These are phyloP conservation scores for Saturnispora bothae DNA, from an alignment of 805 yeast species.

Conservation along the genomic window DNA sequence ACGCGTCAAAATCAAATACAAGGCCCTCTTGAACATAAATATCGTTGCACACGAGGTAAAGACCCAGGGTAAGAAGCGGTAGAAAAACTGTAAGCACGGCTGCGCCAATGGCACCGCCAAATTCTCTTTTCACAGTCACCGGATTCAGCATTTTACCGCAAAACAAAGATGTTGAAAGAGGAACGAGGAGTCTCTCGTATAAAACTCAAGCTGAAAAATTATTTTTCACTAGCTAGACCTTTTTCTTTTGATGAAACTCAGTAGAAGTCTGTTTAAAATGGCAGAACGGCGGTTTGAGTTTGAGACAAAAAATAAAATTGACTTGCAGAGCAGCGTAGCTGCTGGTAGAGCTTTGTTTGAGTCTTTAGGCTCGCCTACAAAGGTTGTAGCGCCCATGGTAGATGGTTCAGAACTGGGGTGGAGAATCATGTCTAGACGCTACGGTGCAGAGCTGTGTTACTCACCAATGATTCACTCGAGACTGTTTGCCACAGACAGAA, in stretches of 20 bases:
- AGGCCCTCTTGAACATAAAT: constrained; percentile 42
- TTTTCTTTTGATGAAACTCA: constrained; percentile 1
- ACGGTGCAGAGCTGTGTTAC: constrained; percentile 91
- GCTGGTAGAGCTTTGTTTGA: constrained; percentile 64
- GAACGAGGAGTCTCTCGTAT: neutral
- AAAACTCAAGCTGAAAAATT: neutral
- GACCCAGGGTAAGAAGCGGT: constrained; percentile 49
- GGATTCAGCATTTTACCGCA: constrained; percentile 69
- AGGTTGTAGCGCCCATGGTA: constrained; percentile 97
- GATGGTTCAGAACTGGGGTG: constrained; percentile 95
- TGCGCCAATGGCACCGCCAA: constrained; percentile 73
- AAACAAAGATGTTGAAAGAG: neutral
- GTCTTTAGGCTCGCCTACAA: constrained; percentile 61
- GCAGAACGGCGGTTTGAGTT: neutral
- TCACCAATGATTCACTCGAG: constrained; percentile 97
- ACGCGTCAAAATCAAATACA: constrained; percentile 29
- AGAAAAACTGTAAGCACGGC: constrained; percentile 51
- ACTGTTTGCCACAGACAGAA: constrained; percentile 73
- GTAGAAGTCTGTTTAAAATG: neutral
- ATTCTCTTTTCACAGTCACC: constrained; percentile 57
- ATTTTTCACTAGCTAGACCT: neutral
- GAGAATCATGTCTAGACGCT: constrained; percentile 74
- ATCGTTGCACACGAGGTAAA: constrained; percentile 56
- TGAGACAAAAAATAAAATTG: constrained; percentile 15
- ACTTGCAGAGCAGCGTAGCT: constrained; percentile 7